A percentile compares a stretch with the other conserved stretches of the same genome.
Conservation (phyloP, 768 basidiomycete species). For the Leccinum broughii region DNA sequence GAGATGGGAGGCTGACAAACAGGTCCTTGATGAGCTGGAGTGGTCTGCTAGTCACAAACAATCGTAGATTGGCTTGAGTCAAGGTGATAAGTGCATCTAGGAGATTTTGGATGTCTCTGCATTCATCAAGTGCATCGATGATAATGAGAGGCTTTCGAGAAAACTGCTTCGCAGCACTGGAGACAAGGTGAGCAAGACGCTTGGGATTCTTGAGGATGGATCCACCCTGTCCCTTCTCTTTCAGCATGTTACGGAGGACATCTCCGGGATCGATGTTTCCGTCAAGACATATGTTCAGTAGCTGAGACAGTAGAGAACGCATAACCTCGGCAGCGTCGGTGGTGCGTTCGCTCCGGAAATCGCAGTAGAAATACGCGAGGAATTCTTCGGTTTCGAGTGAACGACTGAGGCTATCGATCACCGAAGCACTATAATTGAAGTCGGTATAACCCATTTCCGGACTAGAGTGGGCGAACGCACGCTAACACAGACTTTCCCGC, state of each 20-base stretch:
- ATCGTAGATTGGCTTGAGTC: background rate
- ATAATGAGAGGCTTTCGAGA: constrained; percentile 2
- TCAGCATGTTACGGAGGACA: background rate
- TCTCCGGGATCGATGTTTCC: background rate
- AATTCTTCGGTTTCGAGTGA: background rate
- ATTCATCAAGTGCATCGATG: constrained; percentile 22
- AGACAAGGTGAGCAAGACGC: constrained; percentile 1
- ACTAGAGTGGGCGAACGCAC: background rate
- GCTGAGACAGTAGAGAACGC: background rate
- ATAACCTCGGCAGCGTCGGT: background rate
- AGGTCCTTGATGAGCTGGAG: constrained; percentile 11
- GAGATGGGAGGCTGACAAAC: background rate
- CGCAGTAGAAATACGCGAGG: background rate
- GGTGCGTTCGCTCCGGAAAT: background rate
- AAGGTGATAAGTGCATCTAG: constrained; percentile 1
- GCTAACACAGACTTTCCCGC: background rate
- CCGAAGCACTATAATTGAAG: background rate
- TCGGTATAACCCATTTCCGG: background rate
- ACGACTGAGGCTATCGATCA: background rate
- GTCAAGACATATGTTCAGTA: background rate
- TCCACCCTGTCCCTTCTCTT: background rate
- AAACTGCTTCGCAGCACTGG: background rate
- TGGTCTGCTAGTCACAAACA: constrained; percentile 15
- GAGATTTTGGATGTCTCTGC: constrained; percentile 5
- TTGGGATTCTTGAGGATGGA: background rate